Evolutionary conservation across 2,329 filamentous ascomycete genomes (phyloP).

Genomic region (Diplocarpon rosae): DNA sequence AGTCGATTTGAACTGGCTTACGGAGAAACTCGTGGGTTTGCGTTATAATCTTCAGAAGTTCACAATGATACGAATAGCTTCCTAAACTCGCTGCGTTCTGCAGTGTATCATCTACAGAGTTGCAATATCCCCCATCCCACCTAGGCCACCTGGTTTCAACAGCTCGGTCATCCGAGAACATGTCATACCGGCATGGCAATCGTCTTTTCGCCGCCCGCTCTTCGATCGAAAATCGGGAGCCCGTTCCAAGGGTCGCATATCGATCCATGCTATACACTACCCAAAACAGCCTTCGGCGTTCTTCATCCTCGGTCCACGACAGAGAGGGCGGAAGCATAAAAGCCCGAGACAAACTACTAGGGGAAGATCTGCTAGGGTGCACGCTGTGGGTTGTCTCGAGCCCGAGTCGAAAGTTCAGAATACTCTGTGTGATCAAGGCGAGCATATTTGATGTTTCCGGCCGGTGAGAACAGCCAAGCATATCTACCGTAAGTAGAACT

Average conservation of each 20-base stretch:
- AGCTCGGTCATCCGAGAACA: constrained; percentile 1
- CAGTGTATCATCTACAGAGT: background rate
- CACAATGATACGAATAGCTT: constrained; percentile 4
- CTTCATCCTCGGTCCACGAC: constrained; percentile 4
- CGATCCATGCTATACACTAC: constrained; percentile 3
- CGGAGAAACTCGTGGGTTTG: constrained; percentile 3
- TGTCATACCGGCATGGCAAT: constrained; percentile 2
- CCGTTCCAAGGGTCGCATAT: constrained; percentile 1
- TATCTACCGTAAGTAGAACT: constrained; percentile 2
- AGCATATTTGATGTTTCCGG: constrained; percentile 3
- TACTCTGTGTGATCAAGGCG: constrained; percentile 3
- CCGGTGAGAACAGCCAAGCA: background rate
- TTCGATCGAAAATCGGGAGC: constrained; percentile 3
- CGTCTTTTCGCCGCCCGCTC: constrained; percentile 1
- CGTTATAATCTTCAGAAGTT: constrained; percentile 2
- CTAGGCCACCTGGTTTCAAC: constrained; percentile 3
- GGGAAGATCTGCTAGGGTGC: background rate
- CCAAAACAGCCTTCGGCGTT: constrained; percentile 4
- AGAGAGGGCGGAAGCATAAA: background rate
- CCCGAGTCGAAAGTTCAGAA: constrained; percentile 3
- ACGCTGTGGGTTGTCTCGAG: background rate
- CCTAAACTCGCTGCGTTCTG: constrained; percentile 2
- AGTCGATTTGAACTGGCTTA: background rate
- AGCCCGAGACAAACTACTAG: background rate
- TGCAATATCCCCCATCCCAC: background rate